phyloP scores from a whole-genome alignment of 139 green algal genomes.

The Chlamydomonas sphaeroides region DNA sequence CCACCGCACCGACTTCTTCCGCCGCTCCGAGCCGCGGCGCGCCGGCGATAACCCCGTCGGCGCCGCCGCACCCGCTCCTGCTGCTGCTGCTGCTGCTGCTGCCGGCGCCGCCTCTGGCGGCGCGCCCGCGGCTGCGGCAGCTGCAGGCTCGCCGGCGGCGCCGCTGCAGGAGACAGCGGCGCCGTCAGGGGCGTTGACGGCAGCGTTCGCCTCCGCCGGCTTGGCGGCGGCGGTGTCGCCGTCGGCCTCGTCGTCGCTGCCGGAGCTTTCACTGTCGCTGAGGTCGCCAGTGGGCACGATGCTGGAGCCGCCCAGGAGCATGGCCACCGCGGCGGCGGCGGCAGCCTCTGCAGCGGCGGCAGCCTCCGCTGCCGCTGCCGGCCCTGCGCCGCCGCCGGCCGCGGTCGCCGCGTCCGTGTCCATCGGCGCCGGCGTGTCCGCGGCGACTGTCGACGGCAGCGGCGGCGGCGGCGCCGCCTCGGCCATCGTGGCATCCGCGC shows the following conservation, averaged over 20 bases:
- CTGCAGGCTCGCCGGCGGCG: too few relatives aligned
- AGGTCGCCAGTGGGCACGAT: constrained; percentile 24
- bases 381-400: too few relatives aligned
- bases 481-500: too few relatives aligned
- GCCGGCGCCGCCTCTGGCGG: too few relatives aligned
- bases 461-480: not conserved
- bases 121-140: too few relatives aligned
- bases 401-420: too few relatives aligned
- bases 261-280: constrained; percentile 10
- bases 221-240: not conserved
- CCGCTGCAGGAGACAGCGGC: too few relatives aligned
- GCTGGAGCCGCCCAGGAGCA: not conserved
- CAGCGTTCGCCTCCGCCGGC: not conserved
- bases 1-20: constrained; percentile 53
- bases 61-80: not conserved
- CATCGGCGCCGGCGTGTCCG: too few relatives aligned
- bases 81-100: constrained; percentile 3
- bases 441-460: not conserved
- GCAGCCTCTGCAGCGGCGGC: not conserved
- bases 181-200: too few relatives aligned
- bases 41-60: not conserved
- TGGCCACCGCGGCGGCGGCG: not conserved
- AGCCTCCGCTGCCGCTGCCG: too few relatives aligned
- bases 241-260: not conserved
- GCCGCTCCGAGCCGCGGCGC: constrained; percentile 32